Conservation (phyloP, 148 eudicot species). For the Rhododendron ferrugineum region DNA sequence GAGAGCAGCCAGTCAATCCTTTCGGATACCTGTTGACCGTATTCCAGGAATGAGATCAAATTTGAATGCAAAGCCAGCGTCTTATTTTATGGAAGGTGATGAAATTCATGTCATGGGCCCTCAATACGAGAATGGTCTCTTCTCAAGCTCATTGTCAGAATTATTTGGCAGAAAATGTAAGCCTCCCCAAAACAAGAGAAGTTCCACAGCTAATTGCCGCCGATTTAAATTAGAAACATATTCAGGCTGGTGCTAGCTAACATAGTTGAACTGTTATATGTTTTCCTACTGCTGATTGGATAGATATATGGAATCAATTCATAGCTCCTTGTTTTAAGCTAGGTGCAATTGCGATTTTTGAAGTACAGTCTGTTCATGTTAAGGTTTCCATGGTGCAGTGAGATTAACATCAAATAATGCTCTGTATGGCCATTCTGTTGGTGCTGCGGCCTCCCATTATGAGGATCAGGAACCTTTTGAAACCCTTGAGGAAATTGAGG, state of each 20-base stretch:
- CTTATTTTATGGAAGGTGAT: constrained; percentile 26
- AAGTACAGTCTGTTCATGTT: neutral
- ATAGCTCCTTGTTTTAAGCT: neutral
- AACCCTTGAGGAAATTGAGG: constrained; percentile 88
- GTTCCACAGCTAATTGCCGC: neutral
- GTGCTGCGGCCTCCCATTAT: constrained; percentile 43
- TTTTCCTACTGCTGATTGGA: neutral
- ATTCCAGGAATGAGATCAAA: constrained; percentile 28
- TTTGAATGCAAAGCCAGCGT: constrained; percentile 25
- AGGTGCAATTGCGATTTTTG: neutral
- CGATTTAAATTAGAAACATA: neutral
- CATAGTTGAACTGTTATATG: neutral
- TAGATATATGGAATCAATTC: neutral
- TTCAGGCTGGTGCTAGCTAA: neutral
- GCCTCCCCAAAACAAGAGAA: constrained; percentile 5
- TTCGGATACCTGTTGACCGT: constrained; percentile 38
- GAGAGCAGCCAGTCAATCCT: constrained; percentile 40
- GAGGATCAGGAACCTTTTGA: constrained; percentile 65
- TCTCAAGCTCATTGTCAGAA: constrained; percentile 76
- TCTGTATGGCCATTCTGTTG: constrained; percentile 48
- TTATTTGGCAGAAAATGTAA: constrained; percentile 61
- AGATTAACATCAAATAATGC: constrained; percentile 41
- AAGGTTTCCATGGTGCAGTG: constrained; percentile 34
- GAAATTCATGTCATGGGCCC: constrained; percentile 33
- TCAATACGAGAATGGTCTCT: constrained; percentile 63